Conservation (phyloP, 257 asterid species). For the Verbena officinalis region DNA sequence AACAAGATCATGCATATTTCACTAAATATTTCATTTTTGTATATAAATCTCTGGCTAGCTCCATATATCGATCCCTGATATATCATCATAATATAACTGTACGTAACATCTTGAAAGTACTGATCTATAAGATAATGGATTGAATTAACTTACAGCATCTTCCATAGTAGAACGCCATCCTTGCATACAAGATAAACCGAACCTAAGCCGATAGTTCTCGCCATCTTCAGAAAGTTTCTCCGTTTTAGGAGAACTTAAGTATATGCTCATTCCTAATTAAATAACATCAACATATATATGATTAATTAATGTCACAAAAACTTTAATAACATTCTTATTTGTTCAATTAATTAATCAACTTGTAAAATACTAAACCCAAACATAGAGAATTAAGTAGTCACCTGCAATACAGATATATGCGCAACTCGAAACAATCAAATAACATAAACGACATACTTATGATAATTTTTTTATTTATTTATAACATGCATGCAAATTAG, state of each 20-base stretch:
- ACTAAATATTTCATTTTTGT: too few relatives aligned
- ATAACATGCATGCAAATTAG: too few relatives aligned
- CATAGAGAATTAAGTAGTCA: too few relatives aligned
- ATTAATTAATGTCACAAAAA: slow-evolving; percentile 19
- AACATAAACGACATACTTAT: not conserved
- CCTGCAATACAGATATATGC: too few relatives aligned
- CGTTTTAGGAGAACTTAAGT: slow-evolving; percentile 89
- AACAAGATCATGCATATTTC: slow-evolving; percentile 1
- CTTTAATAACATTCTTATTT: not conserved
- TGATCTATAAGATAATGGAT: not conserved
- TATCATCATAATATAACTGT: too few relatives aligned
- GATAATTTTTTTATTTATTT: too few relatives aligned
- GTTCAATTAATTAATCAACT: not conserved
- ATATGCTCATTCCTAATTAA: slow-evolving; percentile 83
- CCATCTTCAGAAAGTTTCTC: slow-evolving; percentile 92
- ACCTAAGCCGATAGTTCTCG: slow-evolving; percentile 64
- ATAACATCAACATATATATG: slow-evolving; percentile 49
- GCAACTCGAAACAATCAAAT: not conserved
- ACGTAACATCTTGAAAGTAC: too few relatives aligned
- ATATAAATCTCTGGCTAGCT: too few relatives aligned
- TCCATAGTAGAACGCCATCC: slow-evolving; percentile 99
- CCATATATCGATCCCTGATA: too few relatives aligned
- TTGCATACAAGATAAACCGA: slow-evolving; percentile 90
- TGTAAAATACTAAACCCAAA: slow-evolving; percentile 2
- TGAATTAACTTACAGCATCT: slow-evolving; percentile 79